Evolutionary conservation across 2,329 filamentous ascomycete genomes (phyloP).

Genomic region (Colletotrichum musae): DNA sequence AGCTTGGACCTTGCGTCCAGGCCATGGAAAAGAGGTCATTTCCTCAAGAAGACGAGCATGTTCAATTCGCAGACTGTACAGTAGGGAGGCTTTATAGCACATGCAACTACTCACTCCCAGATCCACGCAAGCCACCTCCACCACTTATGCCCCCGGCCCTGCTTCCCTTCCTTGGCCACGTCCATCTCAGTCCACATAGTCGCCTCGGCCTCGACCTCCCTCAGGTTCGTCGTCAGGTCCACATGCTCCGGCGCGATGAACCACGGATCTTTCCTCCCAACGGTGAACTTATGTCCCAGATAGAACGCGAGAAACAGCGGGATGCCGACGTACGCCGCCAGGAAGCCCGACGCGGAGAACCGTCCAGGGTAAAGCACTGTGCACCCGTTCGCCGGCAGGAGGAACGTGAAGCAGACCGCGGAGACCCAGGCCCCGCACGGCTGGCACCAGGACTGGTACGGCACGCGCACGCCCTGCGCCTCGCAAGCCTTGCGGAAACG

Average conservation of each 20-base stretch:
- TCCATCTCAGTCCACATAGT: conserved; percentile 11
- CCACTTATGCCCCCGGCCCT: neutral
- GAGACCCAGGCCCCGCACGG: conserved; percentile 21
- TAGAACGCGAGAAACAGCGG: conserved; percentile 69
- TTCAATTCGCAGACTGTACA: too few species aligned
- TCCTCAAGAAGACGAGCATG: too few species aligned
- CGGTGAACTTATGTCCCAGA: conserved; percentile 54
- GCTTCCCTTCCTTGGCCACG: neutral
- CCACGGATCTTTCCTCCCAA: conserved; percentile 12
- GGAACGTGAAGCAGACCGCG: conserved; percentile 14
- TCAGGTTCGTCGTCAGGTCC: conserved; percentile 6
- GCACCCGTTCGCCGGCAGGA: conserved; percentile 67
- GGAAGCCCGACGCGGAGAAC: conserved; percentile 69
- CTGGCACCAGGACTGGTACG: conserved; percentile 25
- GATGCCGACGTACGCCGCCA: conserved; percentile 77
- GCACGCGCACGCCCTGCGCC: conserved; percentile 55
- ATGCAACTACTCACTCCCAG: neutral
- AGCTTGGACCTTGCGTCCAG: too few species aligned
- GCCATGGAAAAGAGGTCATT: too few species aligned
- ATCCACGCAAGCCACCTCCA: conserved; percentile 12
- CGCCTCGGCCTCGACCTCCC: conserved; percentile 19
- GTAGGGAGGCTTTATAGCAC: too few species aligned
- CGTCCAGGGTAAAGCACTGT: conserved; percentile 72
- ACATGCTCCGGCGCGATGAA: conserved; percentile 11
- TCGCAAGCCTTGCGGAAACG: conserved; percentile 68